A percentile compares a stretch with the other conserved stretches of the same genome.
These are phyloP conservation scores for Obelidium mucronatum DNA, from an alignment of 192 early-diverging fungal species.

Conservation along the genomic window DNA sequence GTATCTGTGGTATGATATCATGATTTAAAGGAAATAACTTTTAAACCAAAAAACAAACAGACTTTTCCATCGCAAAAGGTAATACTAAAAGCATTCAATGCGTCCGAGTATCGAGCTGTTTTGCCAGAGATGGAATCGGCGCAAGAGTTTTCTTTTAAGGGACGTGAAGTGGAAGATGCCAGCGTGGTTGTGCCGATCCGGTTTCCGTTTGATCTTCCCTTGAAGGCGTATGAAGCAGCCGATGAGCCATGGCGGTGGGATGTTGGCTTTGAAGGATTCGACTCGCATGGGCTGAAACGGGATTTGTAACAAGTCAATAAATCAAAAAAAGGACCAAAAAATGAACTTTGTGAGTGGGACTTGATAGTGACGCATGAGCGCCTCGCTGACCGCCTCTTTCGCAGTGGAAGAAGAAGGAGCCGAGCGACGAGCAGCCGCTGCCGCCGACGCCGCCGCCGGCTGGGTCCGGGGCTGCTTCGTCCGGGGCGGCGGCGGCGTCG, in stretches of 20 bases:
- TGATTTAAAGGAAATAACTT: too few relatives aligned
- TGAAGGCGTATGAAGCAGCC: slow-evolving; percentile 53
- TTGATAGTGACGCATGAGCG: too few relatives aligned
- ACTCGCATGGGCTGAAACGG: slow-evolving; percentile 14
- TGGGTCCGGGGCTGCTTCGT: not conserved
- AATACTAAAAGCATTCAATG: slow-evolving; percentile 23
- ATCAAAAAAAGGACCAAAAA: too few relatives aligned
- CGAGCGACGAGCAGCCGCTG: not conserved
- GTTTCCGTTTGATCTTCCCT: slow-evolving; percentile 68
- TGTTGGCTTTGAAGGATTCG: slow-evolving; percentile 31
- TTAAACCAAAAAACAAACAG: too few relatives aligned
- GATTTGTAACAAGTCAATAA: too few relatives aligned
- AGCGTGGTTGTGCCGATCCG: slow-evolving; percentile 55
- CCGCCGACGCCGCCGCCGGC: not conserved
- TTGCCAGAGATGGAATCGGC: not conserved
- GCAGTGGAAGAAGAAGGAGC: not conserved
- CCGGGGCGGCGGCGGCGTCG: not conserved
- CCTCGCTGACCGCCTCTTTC: too few relatives aligned
- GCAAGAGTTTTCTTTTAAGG: slow-evolving; percentile 2
- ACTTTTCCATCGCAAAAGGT: slow-evolving; percentile 26
- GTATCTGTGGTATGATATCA: not conserved
- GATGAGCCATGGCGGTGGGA: slow-evolving; percentile 56
- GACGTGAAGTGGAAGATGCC: not conserved
- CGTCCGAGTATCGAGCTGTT: slow-evolving; percentile 1
- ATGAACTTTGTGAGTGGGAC: not conserved